Conservation (phyloP, 208 protist species). For the Wallacemonas rigidus region DNA sequence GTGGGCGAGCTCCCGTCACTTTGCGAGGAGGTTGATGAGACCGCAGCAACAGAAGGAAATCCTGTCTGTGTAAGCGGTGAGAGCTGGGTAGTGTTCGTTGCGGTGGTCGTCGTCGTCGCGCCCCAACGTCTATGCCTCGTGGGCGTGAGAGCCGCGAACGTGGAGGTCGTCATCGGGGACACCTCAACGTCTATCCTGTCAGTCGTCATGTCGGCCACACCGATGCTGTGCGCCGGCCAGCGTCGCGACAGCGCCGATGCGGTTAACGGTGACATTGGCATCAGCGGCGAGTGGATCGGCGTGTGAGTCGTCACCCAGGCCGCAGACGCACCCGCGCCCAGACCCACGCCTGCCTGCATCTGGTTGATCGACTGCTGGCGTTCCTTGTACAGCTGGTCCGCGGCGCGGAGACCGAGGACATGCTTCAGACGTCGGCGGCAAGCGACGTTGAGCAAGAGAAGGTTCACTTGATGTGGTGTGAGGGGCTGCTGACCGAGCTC, state of each 20-base stretch:
- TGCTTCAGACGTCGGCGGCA: slow-evolving; percentile 59
- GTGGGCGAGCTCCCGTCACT: neutral
- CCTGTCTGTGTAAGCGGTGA: neutral
- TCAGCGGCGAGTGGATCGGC: neutral
- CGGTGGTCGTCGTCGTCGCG: neutral
- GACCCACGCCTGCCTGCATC: too few relatives aligned
- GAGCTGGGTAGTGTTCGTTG: neutral
- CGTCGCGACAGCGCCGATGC: slow-evolving; percentile 2
- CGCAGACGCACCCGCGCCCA: neutral
- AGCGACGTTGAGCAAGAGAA: slow-evolving; percentile 65
- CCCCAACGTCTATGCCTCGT: neutral
- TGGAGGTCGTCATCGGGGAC: neutral
- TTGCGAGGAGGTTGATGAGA: neutral
- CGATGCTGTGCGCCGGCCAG: neutral
- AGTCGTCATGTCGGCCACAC: neutral
- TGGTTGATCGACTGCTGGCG: too few relatives aligned
- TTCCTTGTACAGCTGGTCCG: neutral
- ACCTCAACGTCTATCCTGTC: neutral
- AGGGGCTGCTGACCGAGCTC: slow-evolving; percentile 37
- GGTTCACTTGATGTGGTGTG: slow-evolving; percentile 55
- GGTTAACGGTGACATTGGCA: slow-evolving; percentile 16
- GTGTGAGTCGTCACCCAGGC: neutral
- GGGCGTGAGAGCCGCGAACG: neutral
- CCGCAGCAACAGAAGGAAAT: neutral
- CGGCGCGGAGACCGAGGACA: slow-evolving; percentile 15